Conservation (phyloP, 2,329 filamentous ascomycete genomes). For the Monilinia fructigena region DNA sequence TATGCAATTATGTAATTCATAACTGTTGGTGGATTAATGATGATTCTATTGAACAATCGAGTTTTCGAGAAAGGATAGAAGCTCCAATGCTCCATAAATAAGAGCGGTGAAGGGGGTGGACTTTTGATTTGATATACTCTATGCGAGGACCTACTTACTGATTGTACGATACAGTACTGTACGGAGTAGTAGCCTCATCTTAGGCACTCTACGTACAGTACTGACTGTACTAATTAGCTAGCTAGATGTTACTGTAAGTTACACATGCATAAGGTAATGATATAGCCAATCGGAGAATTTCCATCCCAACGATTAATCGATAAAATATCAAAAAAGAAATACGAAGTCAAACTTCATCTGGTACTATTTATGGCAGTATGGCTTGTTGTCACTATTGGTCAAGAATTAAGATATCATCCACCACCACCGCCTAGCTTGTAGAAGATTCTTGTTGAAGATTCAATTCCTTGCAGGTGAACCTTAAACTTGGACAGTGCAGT, state of each 20-base stretch:
- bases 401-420: no score
- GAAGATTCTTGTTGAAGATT: background rate
- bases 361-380: background rate
- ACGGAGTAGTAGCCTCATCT: constrained; percentile 28
- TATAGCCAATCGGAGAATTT: constrained; percentile 31
- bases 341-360: background rate
- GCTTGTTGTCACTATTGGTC: background rate
- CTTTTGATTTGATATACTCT: background rate
- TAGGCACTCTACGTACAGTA: no score
- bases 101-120: constrained; percentile 25
- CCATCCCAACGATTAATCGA: constrained; percentile 26
- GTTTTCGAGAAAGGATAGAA: background rate
- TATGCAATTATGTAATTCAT: background rate
- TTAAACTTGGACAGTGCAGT: background rate
- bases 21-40: background rate
- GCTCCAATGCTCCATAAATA: background rate
- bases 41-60: background rate
- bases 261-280: constrained; percentile 27
- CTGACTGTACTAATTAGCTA: background rate
- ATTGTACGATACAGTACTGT: no score
- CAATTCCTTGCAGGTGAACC: constrained; percentile 15
- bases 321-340: constrained; percentile 27
- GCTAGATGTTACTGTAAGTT: constrained; percentile 10
- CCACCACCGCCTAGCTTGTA: no score
- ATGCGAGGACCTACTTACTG: no score